A percentile compares a stretch with the other conserved stretches of the same genome.
phyloP scores from a whole-genome alignment of 257 asterid species.

The Fraxinus excelsior region DNA sequence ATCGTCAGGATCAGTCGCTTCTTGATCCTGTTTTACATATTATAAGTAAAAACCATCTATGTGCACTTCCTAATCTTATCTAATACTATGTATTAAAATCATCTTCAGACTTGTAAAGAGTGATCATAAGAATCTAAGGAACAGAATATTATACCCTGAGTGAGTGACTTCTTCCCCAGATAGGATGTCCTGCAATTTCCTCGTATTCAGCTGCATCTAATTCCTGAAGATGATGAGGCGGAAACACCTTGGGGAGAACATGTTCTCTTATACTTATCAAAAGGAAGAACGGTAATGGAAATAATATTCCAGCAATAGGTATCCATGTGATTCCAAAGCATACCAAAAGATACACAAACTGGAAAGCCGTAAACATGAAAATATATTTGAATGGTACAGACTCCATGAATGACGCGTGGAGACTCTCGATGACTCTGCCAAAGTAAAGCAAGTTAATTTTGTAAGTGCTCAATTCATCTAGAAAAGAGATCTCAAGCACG shows the following conservation, averaged over 20 bases:
- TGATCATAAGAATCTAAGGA: neutral
- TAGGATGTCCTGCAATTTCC: slow-evolving; percentile 61
- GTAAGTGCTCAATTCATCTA: neutral
- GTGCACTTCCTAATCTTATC: neutral
- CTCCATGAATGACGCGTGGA: slow-evolving; percentile 81
- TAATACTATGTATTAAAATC: neutral
- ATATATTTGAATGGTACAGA: slow-evolving; percentile 82
- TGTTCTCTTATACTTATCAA: slow-evolving; percentile 73
- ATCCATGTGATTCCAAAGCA: slow-evolving; percentile 96
- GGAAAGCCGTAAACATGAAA: slow-evolving; percentile 66
- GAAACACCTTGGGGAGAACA: slow-evolving; percentile 70
- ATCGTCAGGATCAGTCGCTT: slow-evolving; percentile 28
- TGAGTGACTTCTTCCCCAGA: slow-evolving; percentile 42
- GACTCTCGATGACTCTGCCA: slow-evolving; percentile 67
- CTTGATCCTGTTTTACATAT: slow-evolving; percentile 49
- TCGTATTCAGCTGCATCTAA: slow-evolving; percentile 88
- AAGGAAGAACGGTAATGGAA: slow-evolving; percentile 81
- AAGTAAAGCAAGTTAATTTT: neutral
- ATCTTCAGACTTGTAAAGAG: neutral
- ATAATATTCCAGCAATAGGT: slow-evolving; percentile 83
- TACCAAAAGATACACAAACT: slow-evolving; percentile 55
- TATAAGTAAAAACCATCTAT: neutral
- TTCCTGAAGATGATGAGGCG: slow-evolving; percentile 57
- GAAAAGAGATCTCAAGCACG: neutral
- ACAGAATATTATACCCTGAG: slow-evolving; percentile 37